Evolutionary conservation across 768 basidiomycete species (phyloP).

Genomic region (Collybia mongolica): DNA sequence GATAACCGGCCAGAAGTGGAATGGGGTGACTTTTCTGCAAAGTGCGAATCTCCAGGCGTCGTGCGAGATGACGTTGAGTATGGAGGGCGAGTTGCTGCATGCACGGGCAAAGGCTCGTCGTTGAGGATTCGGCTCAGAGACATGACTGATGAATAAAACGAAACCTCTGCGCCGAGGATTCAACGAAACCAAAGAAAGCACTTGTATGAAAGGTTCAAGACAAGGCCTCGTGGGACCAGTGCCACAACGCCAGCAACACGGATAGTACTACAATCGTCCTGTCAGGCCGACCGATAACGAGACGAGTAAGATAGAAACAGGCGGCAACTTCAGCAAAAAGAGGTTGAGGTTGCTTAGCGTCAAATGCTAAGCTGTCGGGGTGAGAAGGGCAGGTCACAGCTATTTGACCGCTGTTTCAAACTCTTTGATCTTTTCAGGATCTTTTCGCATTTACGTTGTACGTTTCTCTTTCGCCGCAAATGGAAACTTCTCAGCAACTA

Average conservation of each 20-base stretch:
- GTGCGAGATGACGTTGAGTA: constrained; percentile 26
- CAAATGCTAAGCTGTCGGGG: constrained; percentile 16
- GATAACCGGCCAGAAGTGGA: constrained; percentile 20
- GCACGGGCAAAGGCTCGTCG: constrained; percentile 55
- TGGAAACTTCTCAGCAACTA: constrained; percentile 15
- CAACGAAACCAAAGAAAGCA: constrained; percentile 6
- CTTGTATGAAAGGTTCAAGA: constrained; percentile 1
- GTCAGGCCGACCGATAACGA: no score
- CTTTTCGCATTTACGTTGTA: constrained; percentile 24
- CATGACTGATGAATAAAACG: constrained; percentile 37
- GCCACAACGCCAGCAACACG: not conserved
- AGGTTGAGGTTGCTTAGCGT: constrained; percentile 8
- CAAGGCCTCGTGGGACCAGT: constrained; percentile 35
- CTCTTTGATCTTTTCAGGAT: constrained; percentile 26
- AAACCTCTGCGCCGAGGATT: no score
- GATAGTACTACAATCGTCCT: no score
- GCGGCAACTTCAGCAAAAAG: not conserved
- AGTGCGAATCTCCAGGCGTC: constrained; percentile 15
- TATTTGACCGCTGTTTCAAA: constrained; percentile 26
- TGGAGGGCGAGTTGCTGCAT: constrained; percentile 26
- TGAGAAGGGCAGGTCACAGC: constrained; percentile 16
- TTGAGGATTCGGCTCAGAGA: constrained; percentile 81
- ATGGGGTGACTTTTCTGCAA: constrained; percentile 14
- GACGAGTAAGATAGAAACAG: no score
- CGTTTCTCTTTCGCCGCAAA: constrained; percentile 24